phyloP scores from a whole-genome alignment of 441 rosid species.

The Flueggea neowawraea region DNA sequence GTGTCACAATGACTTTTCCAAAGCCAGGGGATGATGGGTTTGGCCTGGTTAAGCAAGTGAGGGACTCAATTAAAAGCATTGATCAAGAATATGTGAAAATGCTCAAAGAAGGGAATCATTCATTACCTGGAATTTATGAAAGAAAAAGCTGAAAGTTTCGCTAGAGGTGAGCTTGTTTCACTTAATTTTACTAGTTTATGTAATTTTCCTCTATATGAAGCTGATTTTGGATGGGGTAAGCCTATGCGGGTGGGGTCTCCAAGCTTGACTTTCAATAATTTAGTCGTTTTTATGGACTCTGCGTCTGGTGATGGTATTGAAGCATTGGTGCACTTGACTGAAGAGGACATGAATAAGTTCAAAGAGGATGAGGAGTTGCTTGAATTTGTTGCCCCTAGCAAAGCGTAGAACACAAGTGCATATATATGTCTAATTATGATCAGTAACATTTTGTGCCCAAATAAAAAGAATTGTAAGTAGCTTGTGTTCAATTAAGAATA shows the following conservation, averaged over 20 bases:
- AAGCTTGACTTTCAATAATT: constrained; percentile 9
- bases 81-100: constrained; percentile 11
- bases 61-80: constrained; percentile 11
- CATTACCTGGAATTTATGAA: constrained; percentile 12
- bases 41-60: not conserved
- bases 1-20: constrained; percentile 11
- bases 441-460: too few relatives aligned
- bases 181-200: constrained; percentile 20
- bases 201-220: constrained; percentile 17
- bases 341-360: constrained; percentile 20
- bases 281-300: constrained; percentile 24
- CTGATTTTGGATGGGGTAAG: constrained; percentile 23
- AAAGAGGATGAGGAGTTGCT: constrained; percentile 14
- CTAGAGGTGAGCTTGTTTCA: constrained; percentile 8
- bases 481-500: too few relatives aligned
- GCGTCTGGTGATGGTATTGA: constrained; percentile 27
- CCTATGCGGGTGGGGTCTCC: constrained; percentile 15
- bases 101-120: constrained; percentile 10
- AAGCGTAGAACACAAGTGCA: not conserved
- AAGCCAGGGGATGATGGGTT: not conserved
- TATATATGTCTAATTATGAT: not conserved
- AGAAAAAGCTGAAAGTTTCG: constrained; percentile 6
- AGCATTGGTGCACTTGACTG: constrained; percentile 22
- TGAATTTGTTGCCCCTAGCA: not conserved
- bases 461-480: too few relatives aligned